Evolutionary conservation across 2,329 filamentous ascomycete genomes (phyloP), one percentile per base, ranked within the genome.

Genomic region (Zasmidium citrigriseum): DNA sequence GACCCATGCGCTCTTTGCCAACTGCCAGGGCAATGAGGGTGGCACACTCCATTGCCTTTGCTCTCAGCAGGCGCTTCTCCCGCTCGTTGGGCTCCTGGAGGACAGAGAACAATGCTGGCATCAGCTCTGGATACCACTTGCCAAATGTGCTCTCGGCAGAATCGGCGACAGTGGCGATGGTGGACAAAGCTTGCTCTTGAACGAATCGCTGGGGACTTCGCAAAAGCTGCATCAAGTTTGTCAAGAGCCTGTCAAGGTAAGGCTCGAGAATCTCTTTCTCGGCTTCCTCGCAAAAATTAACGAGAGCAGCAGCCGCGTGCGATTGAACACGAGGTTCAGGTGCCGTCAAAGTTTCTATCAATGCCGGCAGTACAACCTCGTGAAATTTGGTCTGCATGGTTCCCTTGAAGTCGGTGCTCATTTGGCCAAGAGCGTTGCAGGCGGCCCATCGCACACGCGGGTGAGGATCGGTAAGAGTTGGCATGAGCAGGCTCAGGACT

Each of bases 31-130:
- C 91, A 70, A 99, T 99, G 46, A 99, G 80, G 7, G 95, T 99
- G 18, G 95, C 93, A 72, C 95, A 99, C 77, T 99, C 95, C 95
- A 99, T 99, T 2, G 95, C 95, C 81, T 99, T 99, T 51, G 95
- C 95, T 58, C 93, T 86, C 41, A 99, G 83, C 48, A 98, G 80
- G 54, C 93, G 85, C 76, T 93, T 93, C 71, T 99, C 95, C 78
- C 96, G 97, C 54, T 93, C 91, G 69, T 93, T 93, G 70, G 97
- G 92, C 67, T 92, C 87, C 71, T 88, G 89, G 52, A 99, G 79
- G 10, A 98, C 93, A 61, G 89, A 90, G 75, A 98, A 93, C 7
- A 99, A 83, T 50, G 97, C 81, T 16, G 95, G 95, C 95, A 99
- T 99, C 38, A 99, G 82, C 5, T 89, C 93, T 65, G 93, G 89